These are phyloP conservation scores for Phytopythium oedochilum DNA, from an alignment of 352 stramenopile species.

Conservation along the genomic window DNA sequence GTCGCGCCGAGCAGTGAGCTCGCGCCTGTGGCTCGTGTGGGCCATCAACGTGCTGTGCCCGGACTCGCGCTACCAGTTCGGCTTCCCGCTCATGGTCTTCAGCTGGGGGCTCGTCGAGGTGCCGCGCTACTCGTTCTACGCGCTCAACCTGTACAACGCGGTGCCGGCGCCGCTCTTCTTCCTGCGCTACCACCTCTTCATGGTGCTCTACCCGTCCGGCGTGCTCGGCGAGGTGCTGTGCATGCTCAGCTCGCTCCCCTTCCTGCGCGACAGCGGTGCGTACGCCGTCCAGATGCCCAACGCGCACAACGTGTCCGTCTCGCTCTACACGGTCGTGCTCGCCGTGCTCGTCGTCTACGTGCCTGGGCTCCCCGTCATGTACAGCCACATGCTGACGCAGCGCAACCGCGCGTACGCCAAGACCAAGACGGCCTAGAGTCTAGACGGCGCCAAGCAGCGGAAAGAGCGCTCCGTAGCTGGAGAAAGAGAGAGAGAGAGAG, in stretches of 20 bases:
- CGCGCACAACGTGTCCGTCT: conserved; percentile 70
- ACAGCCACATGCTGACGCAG: conserved; percentile 82
- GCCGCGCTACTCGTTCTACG: conserved; percentile 98
- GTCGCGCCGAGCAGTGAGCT: conserved; percentile 79
- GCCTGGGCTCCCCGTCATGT: conserved; percentile 79
- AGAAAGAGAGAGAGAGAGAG: neutral
- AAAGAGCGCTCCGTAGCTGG: no score
- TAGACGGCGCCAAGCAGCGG: neutral
- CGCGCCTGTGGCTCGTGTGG: conserved; percentile 92
- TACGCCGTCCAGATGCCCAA: conserved; percentile 77
- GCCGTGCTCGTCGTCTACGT: conserved; percentile 71
- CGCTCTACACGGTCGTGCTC: conserved; percentile 68
- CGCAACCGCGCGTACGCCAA: conserved; percentile 82
- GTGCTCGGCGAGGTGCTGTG: conserved; percentile 85
- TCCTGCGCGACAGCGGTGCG: conserved; percentile 44
- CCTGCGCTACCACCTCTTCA: conserved; percentile 98
- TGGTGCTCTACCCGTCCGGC: conserved; percentile 96
- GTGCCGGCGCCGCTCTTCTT: conserved; percentile 97
- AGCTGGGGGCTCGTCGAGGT: conserved; percentile 90
- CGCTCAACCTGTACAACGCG: conserved; percentile 90
- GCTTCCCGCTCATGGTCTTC: conserved; percentile 84
- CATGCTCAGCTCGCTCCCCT: conserved; percentile 64
- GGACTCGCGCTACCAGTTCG: conserved; percentile 71
- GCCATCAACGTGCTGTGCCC: conserved; percentile 90
- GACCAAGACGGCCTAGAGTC: conserved; percentile 54